Evolutionary conservation across 1,284 basidiomycete species (phyloP), one percentile per base, ranked within the genome.

Genomic region (Agaricales sp.): DNA sequence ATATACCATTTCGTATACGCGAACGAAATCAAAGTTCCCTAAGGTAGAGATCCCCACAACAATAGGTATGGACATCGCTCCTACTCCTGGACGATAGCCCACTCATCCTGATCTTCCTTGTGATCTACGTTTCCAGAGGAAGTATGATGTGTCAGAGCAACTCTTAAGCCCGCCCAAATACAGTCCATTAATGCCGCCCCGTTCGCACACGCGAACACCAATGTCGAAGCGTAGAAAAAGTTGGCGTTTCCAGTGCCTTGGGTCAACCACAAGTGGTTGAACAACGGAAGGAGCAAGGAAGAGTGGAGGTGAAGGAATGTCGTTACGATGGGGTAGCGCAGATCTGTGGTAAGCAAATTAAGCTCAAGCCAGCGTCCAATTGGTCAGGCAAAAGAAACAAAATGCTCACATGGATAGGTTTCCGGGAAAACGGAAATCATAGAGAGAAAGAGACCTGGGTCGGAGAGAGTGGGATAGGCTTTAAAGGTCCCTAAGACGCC

Each of bases 171-270:
- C 0, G 91, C 87, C 71, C 84, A 92, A 20, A 89, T 70, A 11
- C 79, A 80, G 59, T 96, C 93, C 3, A 92, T 72, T 26, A 95
- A 59, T 3, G 83, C 83, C n/a, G 85, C 77, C 0, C 89, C 91
- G 48, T 92, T 86, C 4, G 87, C 88, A 57, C 92, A 75, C 0
- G 89, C 92, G 65, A 94, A 94, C 3, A 99, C 94, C 55, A 98
- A 73, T 1, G 92, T 97, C 3, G 87, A 85, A 0, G 95, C 95
- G 61, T 97, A 99, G 70, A 92, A 98, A 67, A 99, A 99, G 63
- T 99, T 99, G 43, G 95, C 93, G 60, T 99, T 99, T 1, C 93
- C 95, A 3, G 92, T 91, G 0, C 93, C 94, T 46, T 92, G 87
- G 4, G 74, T 73, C 3, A 98, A 76, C 95, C 96, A 99, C 2